These are phyloP conservation scores for Ogataea nakhonphanomensis DNA, from an alignment of 805 yeast species.

Conservation along the genomic window DNA sequence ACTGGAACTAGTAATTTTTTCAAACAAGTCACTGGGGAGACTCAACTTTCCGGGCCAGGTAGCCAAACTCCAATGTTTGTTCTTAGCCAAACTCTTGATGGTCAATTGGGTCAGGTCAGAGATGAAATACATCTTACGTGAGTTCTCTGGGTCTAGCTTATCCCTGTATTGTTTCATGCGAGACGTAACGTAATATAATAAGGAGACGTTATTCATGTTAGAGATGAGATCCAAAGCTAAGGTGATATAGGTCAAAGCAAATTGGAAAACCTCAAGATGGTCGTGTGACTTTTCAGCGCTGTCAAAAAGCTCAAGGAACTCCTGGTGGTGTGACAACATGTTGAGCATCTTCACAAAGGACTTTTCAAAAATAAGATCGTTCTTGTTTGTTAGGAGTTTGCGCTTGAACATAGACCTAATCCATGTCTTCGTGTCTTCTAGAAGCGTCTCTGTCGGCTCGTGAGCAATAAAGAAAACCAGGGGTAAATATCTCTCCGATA, in stretches of 20 bases:
- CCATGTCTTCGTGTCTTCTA: constrained; percentile 62
- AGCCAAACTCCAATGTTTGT: constrained; percentile 63
- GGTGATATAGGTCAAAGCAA: constrained; percentile 56
- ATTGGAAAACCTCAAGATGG: constrained; percentile 41
- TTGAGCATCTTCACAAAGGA: constrained; percentile 65
- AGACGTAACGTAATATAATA: constrained; percentile 72
- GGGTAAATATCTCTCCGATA: constrained; percentile 66
- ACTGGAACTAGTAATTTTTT: constrained; percentile 52
- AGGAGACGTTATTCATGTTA: constrained; percentile 62
- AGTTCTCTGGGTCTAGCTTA: constrained; percentile 22
- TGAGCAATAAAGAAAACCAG: constrained; percentile 70
- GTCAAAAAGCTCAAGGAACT: constrained; percentile 44
- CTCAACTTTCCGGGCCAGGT: constrained; percentile 81
- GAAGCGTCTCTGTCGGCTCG: constrained; percentile 60
- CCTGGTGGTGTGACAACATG: constrained; percentile 71
- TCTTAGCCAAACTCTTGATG: constrained; percentile 54
- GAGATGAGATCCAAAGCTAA: constrained; percentile 61
- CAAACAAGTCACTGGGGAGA: constrained; percentile 65
- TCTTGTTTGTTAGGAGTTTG: constrained; percentile 24
- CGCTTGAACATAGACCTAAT: constrained; percentile 53
- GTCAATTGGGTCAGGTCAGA: constrained; percentile 72
- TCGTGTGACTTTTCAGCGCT: constrained; percentile 17
- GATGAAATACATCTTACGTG: constrained; percentile 52
- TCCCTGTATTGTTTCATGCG: constrained; percentile 78
- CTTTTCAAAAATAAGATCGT: constrained; percentile 57